Evolutionary conservation across 768 basidiomycete genomes (phyloP).

Genomic region (Candolleomyces eurysporus): DNA sequence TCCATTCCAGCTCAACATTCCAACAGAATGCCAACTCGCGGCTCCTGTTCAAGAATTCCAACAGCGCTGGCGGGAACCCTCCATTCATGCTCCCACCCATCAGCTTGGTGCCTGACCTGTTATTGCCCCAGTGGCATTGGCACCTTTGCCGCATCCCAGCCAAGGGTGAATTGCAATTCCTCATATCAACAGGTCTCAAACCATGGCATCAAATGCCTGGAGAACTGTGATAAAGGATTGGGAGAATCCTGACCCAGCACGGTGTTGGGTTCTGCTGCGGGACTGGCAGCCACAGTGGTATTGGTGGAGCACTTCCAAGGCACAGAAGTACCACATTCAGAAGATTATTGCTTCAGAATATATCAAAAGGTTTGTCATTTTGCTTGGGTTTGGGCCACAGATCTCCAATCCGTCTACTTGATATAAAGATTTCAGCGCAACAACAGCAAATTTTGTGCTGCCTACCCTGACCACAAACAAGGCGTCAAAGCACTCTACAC

Average conservation of each 20-base stretch:
- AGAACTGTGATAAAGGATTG: no score
- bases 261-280: background rate
- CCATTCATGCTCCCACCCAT: no score
- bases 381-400: background rate
- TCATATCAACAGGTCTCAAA: no score
- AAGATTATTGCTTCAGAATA: conserved; percentile 8
- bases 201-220: no score
- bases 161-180: no score
- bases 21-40: no score
- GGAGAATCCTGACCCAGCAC: background rate
- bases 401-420: background rate
- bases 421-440: background rate
- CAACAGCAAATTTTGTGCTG: background rate
- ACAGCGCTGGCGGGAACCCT: no score
- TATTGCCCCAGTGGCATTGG: no score
- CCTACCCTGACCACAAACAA: conserved; percentile 4
- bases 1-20: no score
- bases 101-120: no score
- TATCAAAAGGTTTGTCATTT: conserved; percentile 6
- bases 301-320: background rate
- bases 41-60: no score
- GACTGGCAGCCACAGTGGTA: conserved; percentile 9
- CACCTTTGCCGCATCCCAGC: no score
- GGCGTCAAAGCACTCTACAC: conserved; percentile 1
- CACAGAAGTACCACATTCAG: conserved; percentile 3